Conservation (phyloP, 78 protist species). For the Cavenderia fasciculata region DNA sequence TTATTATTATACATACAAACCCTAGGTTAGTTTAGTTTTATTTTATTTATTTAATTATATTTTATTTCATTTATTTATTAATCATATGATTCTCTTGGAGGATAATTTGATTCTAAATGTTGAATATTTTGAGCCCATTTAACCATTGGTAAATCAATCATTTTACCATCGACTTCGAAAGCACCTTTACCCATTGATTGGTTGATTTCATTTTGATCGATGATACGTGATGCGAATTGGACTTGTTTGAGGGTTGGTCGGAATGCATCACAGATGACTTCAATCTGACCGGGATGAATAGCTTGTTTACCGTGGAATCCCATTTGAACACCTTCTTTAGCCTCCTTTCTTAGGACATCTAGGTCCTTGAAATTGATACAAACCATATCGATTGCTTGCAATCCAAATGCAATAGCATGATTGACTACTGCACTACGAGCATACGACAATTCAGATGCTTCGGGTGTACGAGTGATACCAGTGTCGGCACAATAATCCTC, state of each 20-base stretch:
- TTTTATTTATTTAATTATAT: too few species aligned
- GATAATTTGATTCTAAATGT: slow-evolving; percentile 54
- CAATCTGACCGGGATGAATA: slow-evolving; percentile 83
- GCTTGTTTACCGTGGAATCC: slow-evolving; percentile 84
- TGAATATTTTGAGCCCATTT: slow-evolving; percentile 68
- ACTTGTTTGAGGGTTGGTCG: slow-evolving; percentile 56
- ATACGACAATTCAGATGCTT: slow-evolving; percentile 39
- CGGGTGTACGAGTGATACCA: slow-evolving; percentile 77
- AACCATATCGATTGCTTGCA: slow-evolving; percentile 83
- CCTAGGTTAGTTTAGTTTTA: too few species aligned
- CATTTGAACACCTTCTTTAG: slow-evolving; percentile 55
- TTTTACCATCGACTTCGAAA: slow-evolving; percentile 82
- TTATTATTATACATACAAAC: too few species aligned
- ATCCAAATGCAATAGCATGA: slow-evolving; percentile 70
- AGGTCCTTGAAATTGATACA: slow-evolving; percentile 73
- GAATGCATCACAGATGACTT: slow-evolving; percentile 42
- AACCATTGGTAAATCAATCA: slow-evolving; percentile 83
- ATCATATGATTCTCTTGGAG: slow-evolving; percentile 62
- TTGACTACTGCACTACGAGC: slow-evolving; percentile 64
- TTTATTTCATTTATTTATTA: too few species aligned
- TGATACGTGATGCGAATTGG: slow-evolving; percentile 59
- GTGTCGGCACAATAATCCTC: slow-evolving; percentile 83
- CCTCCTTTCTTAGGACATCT: slow-evolving; percentile 34
- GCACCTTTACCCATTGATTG: slow-evolving; percentile 79
- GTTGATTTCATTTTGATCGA: slow-evolving; percentile 65